These are phyloP conservation scores for Heliamphora exappendiculata DNA, from an alignment of 148 eudicot species.

Conservation along the genomic window DNA sequence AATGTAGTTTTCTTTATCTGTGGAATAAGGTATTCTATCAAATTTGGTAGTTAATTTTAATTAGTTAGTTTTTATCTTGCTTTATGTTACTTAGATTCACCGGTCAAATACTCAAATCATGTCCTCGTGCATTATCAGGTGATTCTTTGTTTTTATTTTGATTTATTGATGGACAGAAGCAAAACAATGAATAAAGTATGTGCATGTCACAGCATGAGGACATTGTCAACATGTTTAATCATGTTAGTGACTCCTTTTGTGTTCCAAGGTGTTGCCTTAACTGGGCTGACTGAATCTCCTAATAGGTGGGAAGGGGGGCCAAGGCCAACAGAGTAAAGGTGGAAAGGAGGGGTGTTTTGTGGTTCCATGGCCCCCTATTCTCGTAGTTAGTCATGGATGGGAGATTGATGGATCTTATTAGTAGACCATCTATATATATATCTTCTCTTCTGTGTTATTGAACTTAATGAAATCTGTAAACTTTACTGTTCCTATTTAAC, in stretches of 20 bases:
- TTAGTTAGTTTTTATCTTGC: too few relatives aligned
- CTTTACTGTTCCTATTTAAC: neutral
- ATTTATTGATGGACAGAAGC: too few relatives aligned
- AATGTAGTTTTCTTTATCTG: neutral
- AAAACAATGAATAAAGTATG: too few relatives aligned
- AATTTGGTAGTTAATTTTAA: neutral
- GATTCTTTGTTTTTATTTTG: neutral
- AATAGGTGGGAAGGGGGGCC: neutral
- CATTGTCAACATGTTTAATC: neutral
- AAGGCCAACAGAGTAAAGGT: neutral
- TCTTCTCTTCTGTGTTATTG: neutral
- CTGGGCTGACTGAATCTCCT: neutral
- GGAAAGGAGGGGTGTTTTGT: neutral
- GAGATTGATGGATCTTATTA: too few relatives aligned
- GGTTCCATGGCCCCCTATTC: neutral
- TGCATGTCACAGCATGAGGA: neutral
- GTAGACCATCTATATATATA: neutral
- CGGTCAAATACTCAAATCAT: neutral
- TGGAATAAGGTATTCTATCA: neutral
- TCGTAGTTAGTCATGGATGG: neutral
- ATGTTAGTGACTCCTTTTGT: neutral
- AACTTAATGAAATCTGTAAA: neutral
- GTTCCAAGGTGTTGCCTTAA: neutral
- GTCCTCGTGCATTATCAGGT: neutral
- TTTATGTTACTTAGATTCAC: neutral